Evolutionary conservation across 106 monocot species (phyloP).

Genomic region (Apostasia shenzhenica): DNA sequence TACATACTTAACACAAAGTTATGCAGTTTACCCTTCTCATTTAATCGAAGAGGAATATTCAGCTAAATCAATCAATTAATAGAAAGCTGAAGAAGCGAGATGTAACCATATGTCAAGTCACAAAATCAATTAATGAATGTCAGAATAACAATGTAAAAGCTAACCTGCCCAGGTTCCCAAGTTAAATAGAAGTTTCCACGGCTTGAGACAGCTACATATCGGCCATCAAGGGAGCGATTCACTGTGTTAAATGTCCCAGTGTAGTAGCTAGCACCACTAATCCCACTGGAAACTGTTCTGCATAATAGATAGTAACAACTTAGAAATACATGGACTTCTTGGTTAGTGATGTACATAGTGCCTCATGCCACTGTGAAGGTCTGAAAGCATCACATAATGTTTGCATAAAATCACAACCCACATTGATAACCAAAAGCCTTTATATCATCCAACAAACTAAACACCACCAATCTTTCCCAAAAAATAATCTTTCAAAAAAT

Average conservation of each 20-base stretch:
- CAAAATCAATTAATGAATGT: too few relatives aligned
- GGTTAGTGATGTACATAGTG: neutral
- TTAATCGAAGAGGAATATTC: too few relatives aligned
- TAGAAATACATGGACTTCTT: neutral
- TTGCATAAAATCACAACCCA: neutral
- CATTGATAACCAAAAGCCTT: neutral
- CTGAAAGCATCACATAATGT: neutral
- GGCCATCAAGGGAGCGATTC: slow-evolving; percentile 90
- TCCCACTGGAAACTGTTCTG: slow-evolving; percentile 99
- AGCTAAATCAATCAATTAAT: too few relatives aligned
- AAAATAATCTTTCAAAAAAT: neutral
- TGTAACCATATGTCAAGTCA: too few relatives aligned
- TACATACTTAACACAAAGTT: too few relatives aligned
- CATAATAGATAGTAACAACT: slow-evolving; percentile 21
- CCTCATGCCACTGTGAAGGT: neutral
- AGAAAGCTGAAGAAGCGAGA: too few relatives aligned
- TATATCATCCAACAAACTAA: neutral
- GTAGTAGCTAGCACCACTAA: slow-evolving; percentile 98
- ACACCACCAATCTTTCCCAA: neutral
- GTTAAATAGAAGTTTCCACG: slow-evolving; percentile 94
- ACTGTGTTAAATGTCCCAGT: slow-evolving; percentile 95
- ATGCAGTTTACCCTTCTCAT: too few relatives aligned
- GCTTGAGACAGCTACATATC: slow-evolving; percentile 94
- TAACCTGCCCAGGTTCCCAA: slow-evolving; percentile 98
- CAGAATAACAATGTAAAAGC: neutral